These are phyloP conservation scores for Pugionium dolabratum DNA, from an alignment of 345 rosid species.

Conservation along the genomic window DNA sequence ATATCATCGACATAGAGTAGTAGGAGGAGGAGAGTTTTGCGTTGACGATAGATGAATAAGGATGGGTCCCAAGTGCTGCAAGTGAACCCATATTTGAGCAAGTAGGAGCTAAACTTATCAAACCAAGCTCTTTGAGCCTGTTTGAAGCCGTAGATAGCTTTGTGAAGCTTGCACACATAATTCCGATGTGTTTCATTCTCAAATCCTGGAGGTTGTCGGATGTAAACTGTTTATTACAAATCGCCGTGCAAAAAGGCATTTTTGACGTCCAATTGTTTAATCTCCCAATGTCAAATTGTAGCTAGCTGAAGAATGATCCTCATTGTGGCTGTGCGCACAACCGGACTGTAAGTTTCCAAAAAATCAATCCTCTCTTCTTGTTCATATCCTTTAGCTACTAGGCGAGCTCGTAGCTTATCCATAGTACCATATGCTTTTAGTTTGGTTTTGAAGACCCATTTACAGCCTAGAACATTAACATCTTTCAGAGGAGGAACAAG, in stretches of 20 bases:
- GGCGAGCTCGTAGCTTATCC: neutral
- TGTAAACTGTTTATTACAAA: neutral
- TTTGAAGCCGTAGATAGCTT: neutral
- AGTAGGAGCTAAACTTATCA: neutral
- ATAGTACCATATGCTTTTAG: neutral
- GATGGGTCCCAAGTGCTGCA: neutral
- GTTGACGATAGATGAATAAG: neutral
- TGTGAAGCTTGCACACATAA: neutral
- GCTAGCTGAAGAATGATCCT: neutral
- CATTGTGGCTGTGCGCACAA: neutral
- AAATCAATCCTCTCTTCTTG: neutral
- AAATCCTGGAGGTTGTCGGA: neutral
- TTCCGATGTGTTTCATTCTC: neutral
- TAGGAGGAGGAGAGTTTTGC: too few relatives aligned
- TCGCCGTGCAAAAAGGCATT: neutral
- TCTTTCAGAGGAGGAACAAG: neutral
- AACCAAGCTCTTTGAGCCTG: neutral
- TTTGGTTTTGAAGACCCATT: neutral
- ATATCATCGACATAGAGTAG: too few relatives aligned
- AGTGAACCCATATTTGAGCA: neutral
- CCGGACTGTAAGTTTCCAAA: neutral
- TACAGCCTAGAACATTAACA: neutral
- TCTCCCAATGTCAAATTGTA: neutral
- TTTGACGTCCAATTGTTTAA: neutral
- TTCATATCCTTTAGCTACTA: neutral